These are phyloP conservation scores for Penicillium maclennaniae DNA, from an alignment of 495 filamentous ascomycete species.

Conservation along the genomic window DNA sequence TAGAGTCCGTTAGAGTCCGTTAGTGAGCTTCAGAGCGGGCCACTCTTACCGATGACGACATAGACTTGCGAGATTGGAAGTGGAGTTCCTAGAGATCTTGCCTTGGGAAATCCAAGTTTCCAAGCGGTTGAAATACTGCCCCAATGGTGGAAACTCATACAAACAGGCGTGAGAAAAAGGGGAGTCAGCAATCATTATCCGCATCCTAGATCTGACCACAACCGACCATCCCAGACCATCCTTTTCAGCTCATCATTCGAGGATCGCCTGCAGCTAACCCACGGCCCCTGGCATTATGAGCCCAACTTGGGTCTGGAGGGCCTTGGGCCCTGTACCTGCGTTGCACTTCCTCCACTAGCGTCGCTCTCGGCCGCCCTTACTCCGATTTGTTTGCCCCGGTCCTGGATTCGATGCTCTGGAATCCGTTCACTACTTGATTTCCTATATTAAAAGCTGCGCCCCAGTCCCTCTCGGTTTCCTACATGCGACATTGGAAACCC, in stretches of 20 bases:
- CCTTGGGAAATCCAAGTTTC: not conserved
- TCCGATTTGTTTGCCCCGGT: constrained; percentile 1
- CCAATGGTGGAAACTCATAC: not conserved
- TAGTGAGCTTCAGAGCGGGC: constrained; percentile 8
- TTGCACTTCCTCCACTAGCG: constrained; percentile 5
- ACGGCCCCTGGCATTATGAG: constrained; percentile 14
- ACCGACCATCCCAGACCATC: too few species aligned
- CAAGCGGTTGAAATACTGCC: not conserved
- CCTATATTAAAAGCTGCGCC: not conserved
- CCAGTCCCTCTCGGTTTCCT: constrained; percentile 2
- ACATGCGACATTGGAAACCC: not conserved
- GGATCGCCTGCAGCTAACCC: constrained; percentile 11
- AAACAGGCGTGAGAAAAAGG: not conserved
- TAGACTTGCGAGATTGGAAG: constrained; percentile 5
- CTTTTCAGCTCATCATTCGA: not conserved
- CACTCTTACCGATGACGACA: constrained; percentile 18
- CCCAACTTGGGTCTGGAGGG: not conserved
- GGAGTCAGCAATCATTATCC: too few species aligned
- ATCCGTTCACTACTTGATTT: not conserved
- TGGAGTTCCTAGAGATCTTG: constrained; percentile 4
- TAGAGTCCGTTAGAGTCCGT: constrained; percentile 4
- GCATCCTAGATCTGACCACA: too few species aligned
- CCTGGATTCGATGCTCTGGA: not conserved
- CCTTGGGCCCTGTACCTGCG: not conserved
- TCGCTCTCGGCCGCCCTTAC: constrained; percentile 10